These are phyloP conservation scores for Candida dubliniensis DNA, from an alignment of 1,139 yeast species.

Conservation along the genomic window DNA sequence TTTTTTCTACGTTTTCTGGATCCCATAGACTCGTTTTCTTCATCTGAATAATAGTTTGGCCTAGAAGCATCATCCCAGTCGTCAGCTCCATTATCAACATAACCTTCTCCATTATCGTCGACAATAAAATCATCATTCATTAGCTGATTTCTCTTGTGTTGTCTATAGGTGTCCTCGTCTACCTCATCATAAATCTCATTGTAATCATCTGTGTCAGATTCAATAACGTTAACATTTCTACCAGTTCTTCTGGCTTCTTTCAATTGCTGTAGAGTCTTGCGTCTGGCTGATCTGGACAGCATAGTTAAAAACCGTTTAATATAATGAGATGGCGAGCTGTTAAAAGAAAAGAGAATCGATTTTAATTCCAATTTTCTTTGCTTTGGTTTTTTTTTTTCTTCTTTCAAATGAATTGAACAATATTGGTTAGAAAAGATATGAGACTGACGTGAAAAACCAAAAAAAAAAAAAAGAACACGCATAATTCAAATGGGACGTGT, in stretches of 20 bases:
- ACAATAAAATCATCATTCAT: slow-evolving; percentile 91
- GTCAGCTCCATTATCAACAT: slow-evolving; percentile 88
- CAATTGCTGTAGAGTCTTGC: slow-evolving; percentile 40
- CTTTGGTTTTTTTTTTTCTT: too few species aligned
- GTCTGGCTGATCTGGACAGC: slow-evolving; percentile 33
- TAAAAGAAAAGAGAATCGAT: slow-evolving; percentile 2
- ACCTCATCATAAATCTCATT: slow-evolving; percentile 74
- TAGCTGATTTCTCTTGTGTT: slow-evolving; percentile 75
- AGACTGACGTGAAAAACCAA: too few species aligned
- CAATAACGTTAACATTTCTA: slow-evolving; percentile 19
- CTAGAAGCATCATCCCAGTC: slow-evolving; percentile 71
- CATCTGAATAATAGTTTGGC: slow-evolving; percentile 55
- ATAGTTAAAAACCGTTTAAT: slow-evolving; percentile 10
- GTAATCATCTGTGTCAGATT: slow-evolving; percentile 23
- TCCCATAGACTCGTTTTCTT: slow-evolving; percentile 32
- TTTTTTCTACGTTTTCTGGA: slow-evolving; percentile 31
- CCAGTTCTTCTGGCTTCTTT: slow-evolving; percentile 43
- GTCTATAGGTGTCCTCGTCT: slow-evolving; percentile 75
- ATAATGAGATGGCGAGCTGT: background rate
- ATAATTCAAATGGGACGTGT: too few species aligned
- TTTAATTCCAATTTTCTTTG: too few species aligned
- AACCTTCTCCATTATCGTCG: slow-evolving; percentile 88
- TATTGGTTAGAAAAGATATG: too few species aligned
- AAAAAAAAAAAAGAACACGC: too few species aligned
- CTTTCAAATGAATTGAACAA: too few species aligned